Evolutionary conservation across 306 rosid species (phyloP).

Genomic region (Glycyrrhiza uralensis): DNA sequence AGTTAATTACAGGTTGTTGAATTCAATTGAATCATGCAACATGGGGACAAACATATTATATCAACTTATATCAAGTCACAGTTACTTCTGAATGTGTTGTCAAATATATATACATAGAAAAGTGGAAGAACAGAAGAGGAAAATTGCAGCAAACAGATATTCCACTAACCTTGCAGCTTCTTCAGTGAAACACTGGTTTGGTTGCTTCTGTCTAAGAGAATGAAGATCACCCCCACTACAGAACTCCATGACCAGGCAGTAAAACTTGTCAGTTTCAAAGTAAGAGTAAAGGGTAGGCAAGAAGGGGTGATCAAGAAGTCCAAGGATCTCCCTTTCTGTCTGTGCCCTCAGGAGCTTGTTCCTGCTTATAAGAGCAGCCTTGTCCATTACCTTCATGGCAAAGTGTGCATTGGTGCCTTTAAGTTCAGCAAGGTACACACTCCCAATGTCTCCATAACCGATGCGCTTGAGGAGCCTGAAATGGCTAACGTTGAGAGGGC

Average conservation of each 20-base stretch:
- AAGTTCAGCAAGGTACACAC: conserved; percentile 78
- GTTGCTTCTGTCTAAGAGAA: conserved; percentile 86
- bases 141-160: background rate
- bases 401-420: conserved; percentile 53
- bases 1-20: background rate
- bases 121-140: background rate
- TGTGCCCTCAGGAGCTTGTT: conserved; percentile 85
- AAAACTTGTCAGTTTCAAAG: conserved; percentile 81
- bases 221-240: conserved; percentile 94
- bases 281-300: conserved; percentile 82
- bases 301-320: conserved; percentile 92
- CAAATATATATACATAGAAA: background rate
- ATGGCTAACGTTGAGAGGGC: conserved; percentile 55
- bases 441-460: conserved; percentile 86
- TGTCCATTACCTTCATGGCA: conserved; percentile 95
- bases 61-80: background rate
- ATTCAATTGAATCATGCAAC: background rate
- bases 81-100: background rate
- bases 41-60: background rate
- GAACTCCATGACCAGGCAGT: conserved; percentile 85
- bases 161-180: conserved; percentile 80
- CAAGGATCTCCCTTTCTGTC: conserved; percentile 90
- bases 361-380: conserved; percentile 77
- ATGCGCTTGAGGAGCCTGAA: conserved; percentile 82
- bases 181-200: conserved; percentile 78